phyloP scores from a whole-genome alignment of 2,329 filamentous ascomycete species.

The Colletotrichum spinosum region DNA sequence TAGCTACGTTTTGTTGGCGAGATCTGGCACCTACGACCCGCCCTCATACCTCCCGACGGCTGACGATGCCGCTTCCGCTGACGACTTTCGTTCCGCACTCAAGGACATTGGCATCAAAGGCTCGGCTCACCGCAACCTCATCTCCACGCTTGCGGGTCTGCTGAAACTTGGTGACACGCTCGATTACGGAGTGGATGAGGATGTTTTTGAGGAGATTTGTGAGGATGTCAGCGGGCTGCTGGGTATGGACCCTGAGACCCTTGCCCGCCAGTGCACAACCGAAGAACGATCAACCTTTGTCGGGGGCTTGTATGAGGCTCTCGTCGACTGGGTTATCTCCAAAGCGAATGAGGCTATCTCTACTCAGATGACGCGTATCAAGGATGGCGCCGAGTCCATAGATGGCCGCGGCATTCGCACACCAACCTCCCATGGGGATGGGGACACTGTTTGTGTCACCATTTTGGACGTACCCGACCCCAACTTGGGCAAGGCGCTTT shows the following conservation, averaged over 20 bases:
- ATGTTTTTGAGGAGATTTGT: conserved; percentile 85
- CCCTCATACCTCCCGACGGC: conserved; percentile 91
- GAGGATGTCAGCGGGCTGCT: conserved; percentile 90
- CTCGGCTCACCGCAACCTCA: conserved; percentile 80
- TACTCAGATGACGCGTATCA: conserved; percentile 75
- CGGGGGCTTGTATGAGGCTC: conserved; percentile 88
- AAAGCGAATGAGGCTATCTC: conserved; percentile 90
- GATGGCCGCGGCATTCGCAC: conserved; percentile 73
- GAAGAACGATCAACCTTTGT: conserved; percentile 87
- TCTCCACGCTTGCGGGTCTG: conserved; percentile 86
- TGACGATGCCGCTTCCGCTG: conserved; percentile 91
- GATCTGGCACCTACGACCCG: conserved; percentile 86
- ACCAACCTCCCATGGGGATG: conserved; percentile 76
- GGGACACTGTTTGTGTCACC: conserved; percentile 89
- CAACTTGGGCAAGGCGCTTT: conserved; percentile 85
- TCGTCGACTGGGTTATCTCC: conserved; percentile 93
- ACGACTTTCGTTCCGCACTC: conserved; percentile 88
- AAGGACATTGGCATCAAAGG: conserved; percentile 97
- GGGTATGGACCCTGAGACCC: conserved; percentile 86
- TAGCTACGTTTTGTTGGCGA: conserved; percentile 81
- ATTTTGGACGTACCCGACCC: conserved; percentile 87
- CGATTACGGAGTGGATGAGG: conserved; percentile 85
- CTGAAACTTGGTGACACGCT: conserved; percentile 93
- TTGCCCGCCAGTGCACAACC: conserved; percentile 82
- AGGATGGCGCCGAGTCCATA: conserved; percentile 74